Conservation (phyloP, 2,329 filamentous ascomycete genomes). For the Chrysoporthe cubensis region DNA sequence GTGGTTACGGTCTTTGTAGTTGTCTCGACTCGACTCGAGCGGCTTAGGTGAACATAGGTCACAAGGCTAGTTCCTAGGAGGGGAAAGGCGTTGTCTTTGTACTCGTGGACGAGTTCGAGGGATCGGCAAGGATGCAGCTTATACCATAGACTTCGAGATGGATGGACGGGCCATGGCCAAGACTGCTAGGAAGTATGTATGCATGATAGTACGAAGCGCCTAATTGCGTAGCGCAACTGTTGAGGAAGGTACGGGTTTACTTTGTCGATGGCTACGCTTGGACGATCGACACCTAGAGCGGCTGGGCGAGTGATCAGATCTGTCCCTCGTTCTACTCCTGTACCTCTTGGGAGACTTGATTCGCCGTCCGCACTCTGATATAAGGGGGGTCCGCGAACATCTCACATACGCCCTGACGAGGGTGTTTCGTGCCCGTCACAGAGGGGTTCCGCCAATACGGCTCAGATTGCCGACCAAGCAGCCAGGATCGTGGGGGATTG, state of each 20-base stretch:
- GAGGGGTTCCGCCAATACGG: background rate
- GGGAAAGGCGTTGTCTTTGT: conserved; percentile 18
- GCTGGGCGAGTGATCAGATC: too few relatives aligned
- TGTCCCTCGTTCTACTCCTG: too few relatives aligned
- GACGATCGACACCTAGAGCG: too few relatives aligned
- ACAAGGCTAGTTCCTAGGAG: background rate
- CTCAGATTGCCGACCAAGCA: background rate
- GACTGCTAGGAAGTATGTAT: background rate
- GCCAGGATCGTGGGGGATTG: background rate
- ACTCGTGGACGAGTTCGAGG: conserved; percentile 11
- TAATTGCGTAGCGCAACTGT: background rate
- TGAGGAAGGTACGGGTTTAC: background rate
- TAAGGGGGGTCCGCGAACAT: background rate
- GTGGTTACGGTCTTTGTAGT: background rate
- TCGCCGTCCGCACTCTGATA: background rate
- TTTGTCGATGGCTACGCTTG: background rate
- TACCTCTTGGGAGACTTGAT: background rate
- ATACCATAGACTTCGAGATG: background rate
- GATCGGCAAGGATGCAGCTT: conserved; percentile 22
- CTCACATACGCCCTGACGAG: background rate
- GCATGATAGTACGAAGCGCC: background rate
- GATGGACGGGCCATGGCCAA: background rate
- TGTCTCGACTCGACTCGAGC: background rate
- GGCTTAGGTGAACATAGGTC: conserved; percentile 6
- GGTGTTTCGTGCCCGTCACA: background rate